Conservation (phyloP, 345 rosid species). For the Heritiera littoralis region DNA sequence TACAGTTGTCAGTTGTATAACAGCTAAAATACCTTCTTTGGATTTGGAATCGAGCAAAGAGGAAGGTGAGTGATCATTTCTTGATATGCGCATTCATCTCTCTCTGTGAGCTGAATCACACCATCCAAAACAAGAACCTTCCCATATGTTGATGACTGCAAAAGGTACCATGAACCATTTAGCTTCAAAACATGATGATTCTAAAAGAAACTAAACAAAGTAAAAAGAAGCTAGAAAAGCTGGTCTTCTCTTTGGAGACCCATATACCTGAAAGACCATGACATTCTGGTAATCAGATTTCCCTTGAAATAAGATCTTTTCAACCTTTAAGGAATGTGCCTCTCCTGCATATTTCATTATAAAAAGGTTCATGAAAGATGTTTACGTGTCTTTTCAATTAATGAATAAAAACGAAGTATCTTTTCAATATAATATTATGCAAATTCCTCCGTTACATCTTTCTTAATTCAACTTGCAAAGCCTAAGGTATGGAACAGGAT, state of each 20-base stretch:
- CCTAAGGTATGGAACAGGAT: not conserved
- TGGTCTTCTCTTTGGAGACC: not conserved
- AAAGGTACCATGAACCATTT: not conserved
- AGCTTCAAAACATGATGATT: not conserved
- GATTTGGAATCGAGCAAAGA: constrained; percentile 80
- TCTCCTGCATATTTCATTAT: constrained; percentile 59
- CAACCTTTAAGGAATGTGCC: constrained; percentile 91
- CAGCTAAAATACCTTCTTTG: constrained; percentile 60
- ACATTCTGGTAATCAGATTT: constrained; percentile 90
- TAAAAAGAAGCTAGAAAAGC: not conserved
- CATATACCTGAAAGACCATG: constrained; percentile 81
- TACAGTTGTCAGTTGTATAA: not conserved
- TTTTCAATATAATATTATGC: not conserved
- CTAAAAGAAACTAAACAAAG: not conserved
- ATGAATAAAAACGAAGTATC: not conserved
- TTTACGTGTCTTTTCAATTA: not conserved
- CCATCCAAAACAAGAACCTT: constrained; percentile 95
- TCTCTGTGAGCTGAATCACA: constrained; percentile 89
- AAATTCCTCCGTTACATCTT: not conserved
- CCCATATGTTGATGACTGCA: constrained; percentile 90
- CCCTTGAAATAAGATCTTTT: constrained; percentile 74
- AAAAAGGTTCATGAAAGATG: not conserved
- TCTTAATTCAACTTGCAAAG: not conserved
- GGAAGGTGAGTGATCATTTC: constrained; percentile 99
- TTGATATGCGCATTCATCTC: constrained; percentile 97